Percentiles rank a stretch among this genome's conserved stretches.
These are phyloP conservation scores for Hypholoma fasciculare DNA, from an alignment of 768 basidiomycete genomes.

Conservation along the genomic window DNA sequence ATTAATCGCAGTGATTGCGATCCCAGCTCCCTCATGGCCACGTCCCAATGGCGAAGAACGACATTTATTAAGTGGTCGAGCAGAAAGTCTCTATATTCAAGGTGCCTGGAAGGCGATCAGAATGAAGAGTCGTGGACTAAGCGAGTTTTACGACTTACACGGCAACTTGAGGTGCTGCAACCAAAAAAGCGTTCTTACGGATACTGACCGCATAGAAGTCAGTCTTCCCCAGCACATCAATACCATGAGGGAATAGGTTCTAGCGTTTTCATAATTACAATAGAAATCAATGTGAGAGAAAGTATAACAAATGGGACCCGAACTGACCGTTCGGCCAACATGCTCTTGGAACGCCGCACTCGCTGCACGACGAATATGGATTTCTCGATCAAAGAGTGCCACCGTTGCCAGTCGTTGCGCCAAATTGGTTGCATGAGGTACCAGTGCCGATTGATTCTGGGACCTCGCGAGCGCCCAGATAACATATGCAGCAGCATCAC, in stretches of 20 bases:
- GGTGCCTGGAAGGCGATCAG: constrained; percentile 52
- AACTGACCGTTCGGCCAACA: constrained; percentile 86
- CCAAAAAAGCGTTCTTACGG: constrained; percentile 79
- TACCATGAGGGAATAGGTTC: constrained; percentile 92
- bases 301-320: not conserved
- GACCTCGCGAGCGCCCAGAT: constrained; percentile 92
- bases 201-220: constrained; percentile 96
- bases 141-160: constrained; percentile 52
- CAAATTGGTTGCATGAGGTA: constrained; percentile 61
- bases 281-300: constrained; percentile 8
- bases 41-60: constrained; percentile 89
- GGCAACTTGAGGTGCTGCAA: constrained; percentile 84
- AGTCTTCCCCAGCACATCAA: constrained; percentile 86
- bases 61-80: constrained; percentile 73
- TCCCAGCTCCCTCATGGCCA: constrained; percentile 72
- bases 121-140: not conserved
- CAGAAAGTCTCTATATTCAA: constrained; percentile 69
- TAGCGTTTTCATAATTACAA: constrained; percentile 28
- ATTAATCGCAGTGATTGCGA: constrained; percentile 74
- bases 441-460: constrained; percentile 57
- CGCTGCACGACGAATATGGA: constrained; percentile 91
- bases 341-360: constrained; percentile 98
- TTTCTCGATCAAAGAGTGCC: constrained; percentile 89
- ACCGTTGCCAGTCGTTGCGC: constrained; percentile 76
- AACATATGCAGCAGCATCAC: constrained; percentile 93